Conservation (phyloP, 768 basidiomycete genomes). For the Mycena maculata region DNA sequence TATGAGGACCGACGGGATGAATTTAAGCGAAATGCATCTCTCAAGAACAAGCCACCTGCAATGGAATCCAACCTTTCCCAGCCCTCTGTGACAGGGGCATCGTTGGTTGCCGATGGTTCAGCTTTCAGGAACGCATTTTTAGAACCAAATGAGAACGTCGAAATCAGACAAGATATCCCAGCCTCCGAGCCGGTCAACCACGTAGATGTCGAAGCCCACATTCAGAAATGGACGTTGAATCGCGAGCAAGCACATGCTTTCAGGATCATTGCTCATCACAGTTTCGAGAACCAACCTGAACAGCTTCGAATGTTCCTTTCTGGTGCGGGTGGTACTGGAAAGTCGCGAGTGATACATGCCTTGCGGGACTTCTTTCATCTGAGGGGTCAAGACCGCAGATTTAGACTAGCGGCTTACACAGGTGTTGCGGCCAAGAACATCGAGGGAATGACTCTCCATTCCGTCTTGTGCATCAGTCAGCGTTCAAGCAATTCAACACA, state of each 20-base stretch:
- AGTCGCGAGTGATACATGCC: no score
- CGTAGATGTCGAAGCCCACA: not conserved
- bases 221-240: not conserved
- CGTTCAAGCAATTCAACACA: not conserved
- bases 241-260: not conserved
- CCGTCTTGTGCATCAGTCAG: not conserved
- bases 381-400: not conserved
- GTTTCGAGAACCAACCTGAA: not conserved
- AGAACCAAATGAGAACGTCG: not conserved
- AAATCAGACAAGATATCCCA: not conserved
- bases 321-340: not conserved
- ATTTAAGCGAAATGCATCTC: not conserved
- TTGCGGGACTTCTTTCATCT: not conserved
- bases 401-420: not conserved
- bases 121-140: not conserved
- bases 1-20: not conserved
- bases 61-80: no score
- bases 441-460: not conserved
- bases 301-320: constrained; percentile 1
- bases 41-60: not conserved
- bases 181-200: not conserved
- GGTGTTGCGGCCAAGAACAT: no score
- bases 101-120: not conserved
- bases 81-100: not conserved
- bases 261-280: not conserved